Conservation (phyloP, 495 filamentous ascomycete genomes). For the Tuber melanosporum region DNA sequence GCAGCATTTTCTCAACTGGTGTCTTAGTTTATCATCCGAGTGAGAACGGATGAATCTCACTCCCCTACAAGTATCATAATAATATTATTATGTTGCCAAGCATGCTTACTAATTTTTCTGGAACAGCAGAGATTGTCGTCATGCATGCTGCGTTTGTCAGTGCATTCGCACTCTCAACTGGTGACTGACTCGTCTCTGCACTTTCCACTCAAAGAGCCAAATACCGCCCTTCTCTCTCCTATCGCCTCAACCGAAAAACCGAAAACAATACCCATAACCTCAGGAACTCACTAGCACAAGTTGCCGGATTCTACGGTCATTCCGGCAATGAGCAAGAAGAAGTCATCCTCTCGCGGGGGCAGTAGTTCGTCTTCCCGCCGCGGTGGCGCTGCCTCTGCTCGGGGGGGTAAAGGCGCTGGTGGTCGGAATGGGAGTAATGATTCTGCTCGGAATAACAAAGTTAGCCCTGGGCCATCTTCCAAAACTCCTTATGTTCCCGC, state of each 20-base stretch:
- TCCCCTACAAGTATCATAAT: background rate
- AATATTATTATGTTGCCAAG: background rate
- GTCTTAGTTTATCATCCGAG: background rate
- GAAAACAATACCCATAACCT: background rate
- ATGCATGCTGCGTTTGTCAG: background rate
- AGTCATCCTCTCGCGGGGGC: background rate
- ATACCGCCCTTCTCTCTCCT: background rate
- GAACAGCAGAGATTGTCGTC: background rate
- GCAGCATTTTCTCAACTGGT: background rate
- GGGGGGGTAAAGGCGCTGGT: background rate
- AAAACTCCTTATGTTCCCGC: slow-evolving; percentile 23
- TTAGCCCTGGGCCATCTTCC: background rate
- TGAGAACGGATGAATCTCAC: background rate
- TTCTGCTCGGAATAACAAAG: background rate
- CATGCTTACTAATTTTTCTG: background rate
- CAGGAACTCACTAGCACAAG: background rate
- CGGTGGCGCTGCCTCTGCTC: background rate
- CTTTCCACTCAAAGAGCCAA: background rate
- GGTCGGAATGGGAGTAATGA: background rate
- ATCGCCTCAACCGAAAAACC: background rate
- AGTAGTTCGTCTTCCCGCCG: background rate
- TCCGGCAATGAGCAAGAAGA: slow-evolving; percentile 2
- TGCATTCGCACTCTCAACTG: background rate
- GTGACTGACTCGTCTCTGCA: background rate
- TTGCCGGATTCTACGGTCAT: background rate